A percentile compares a stretch with the other conserved stretches of the same genome.
phyloP scores from a whole-genome alignment of 2,329 filamentous ascomycete species.

The Colletotrichum tropicale region DNA sequence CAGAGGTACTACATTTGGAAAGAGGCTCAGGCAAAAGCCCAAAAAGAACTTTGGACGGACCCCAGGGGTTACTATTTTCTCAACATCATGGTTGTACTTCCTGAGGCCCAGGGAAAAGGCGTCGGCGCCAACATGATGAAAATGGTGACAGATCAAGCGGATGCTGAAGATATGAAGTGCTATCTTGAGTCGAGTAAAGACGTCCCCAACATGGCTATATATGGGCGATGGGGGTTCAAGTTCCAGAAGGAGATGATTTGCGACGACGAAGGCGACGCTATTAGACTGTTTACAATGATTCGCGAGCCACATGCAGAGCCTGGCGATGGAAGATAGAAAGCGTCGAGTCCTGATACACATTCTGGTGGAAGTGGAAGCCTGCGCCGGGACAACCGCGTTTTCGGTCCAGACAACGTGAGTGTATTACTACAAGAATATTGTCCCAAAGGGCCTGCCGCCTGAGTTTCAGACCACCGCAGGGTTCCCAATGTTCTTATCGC shows the following conservation, averaged over 20 bases:
- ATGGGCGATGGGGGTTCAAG: slow-evolving; percentile 71
- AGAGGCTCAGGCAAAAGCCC: slow-evolving; percentile 63
- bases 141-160: slow-evolving; percentile 65
- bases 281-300: slow-evolving; percentile 56
- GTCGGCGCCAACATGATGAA: slow-evolving; percentile 70
- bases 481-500: too few relatives aligned
- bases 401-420: too few relatives aligned
- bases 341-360: too few relatives aligned
- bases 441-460: too few relatives aligned
- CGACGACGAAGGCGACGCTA: slow-evolving; percentile 62
- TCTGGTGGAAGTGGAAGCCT: too few relatives aligned
- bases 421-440: too few relatives aligned
- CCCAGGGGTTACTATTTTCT: slow-evolving; percentile 75
- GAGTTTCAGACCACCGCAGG: too few relatives aligned
- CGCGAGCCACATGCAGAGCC: slow-evolving; percentile 37
- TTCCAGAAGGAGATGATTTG: slow-evolving; percentile 70
- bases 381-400: too few relatives aligned
- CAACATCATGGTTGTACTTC: slow-evolving; percentile 74
- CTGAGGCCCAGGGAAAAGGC: slow-evolving; percentile 68
- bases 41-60: slow-evolving; percentile 68
- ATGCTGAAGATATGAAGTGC: slow-evolving; percentile 66
- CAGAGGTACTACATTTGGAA: slow-evolving; percentile 84
- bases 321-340: neutral
- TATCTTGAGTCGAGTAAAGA: slow-evolving; percentile 75
- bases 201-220: slow-evolving; percentile 73